These are phyloP conservation scores for Colletotrichum camelliae DNA, from an alignment of 2,329 filamentous ascomycete genomes.

Conservation along the genomic window DNA sequence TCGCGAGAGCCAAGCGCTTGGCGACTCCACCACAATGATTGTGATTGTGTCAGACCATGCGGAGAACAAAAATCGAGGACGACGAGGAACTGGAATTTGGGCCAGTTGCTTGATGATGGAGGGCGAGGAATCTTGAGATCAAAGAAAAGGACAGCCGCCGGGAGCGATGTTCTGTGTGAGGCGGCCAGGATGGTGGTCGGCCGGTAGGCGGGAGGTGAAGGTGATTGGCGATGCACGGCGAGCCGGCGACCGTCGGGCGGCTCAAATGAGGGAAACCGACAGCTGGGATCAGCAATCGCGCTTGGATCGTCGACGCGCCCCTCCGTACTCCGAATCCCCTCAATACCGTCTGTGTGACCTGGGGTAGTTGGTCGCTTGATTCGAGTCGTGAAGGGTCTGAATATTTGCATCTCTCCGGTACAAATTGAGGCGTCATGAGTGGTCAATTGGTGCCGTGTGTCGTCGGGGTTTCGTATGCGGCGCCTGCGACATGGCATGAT, in stretches of 20 bases:
- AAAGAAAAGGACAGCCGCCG: background rate
- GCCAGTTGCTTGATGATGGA: background rate
- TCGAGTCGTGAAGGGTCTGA: background rate
- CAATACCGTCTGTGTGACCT: background rate
- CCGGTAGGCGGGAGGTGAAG: background rate
- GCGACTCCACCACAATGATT: conserved; percentile 12
- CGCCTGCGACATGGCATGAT: background rate
- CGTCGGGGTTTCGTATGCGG: background rate
- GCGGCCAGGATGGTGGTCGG: background rate
- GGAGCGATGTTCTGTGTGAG: background rate
- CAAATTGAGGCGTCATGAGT: background rate
- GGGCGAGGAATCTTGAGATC: background rate
- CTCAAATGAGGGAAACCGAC: conserved; percentile 12
- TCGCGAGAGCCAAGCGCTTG: conserved; percentile 19
- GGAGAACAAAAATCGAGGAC: background rate
- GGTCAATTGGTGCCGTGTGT: background rate
- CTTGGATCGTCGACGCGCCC: conserved; percentile 12
- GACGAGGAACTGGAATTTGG: background rate
- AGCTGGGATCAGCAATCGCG: conserved; percentile 13
- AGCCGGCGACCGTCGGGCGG: background rate
- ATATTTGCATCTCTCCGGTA: background rate
- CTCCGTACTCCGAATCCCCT: background rate
- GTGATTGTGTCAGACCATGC: conserved; percentile 10
- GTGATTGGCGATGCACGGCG: background rate
- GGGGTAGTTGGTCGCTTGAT: background rate